Conservation (phyloP, 2,329 filamentous ascomycete genomes). For the Trichoderma simmonsii region DNA sequence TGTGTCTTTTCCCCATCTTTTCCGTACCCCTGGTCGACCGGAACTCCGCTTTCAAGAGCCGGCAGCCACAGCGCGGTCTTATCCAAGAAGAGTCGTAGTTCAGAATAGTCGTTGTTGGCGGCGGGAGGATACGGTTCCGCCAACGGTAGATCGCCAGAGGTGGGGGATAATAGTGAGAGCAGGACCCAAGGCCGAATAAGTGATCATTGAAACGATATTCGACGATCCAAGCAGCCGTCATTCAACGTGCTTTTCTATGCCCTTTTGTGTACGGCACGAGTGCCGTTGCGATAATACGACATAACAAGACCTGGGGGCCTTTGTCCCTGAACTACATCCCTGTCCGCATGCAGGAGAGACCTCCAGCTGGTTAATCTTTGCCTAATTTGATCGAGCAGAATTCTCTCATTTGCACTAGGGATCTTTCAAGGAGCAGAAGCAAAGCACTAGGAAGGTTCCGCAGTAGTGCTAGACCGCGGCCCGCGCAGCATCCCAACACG, state of each 20-base stretch:
- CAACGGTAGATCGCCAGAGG: not conserved
- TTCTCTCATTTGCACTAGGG: not conserved
- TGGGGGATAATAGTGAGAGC: not conserved
- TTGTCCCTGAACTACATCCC: not conserved
- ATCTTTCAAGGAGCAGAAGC: not conserved
- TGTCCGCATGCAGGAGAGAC: conserved; percentile 9
- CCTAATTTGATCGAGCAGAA: not conserved
- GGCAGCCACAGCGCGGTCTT: not conserved
- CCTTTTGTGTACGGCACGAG: not conserved
- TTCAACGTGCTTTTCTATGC: not conserved
- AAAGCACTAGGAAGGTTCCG: not conserved
- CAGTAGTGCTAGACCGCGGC: not conserved
- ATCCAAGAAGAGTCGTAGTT: not conserved
- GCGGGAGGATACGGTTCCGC: not conserved
- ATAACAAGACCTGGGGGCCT: not conserved
- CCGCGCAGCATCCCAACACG: not conserved
- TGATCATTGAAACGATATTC: not conserved
- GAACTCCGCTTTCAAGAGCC: conserved; percentile 4
- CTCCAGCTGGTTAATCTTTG: not conserved
- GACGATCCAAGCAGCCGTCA: not conserved
- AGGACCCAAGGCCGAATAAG: not conserved
- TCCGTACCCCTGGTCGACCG: not conserved
- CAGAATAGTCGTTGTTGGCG: not conserved
- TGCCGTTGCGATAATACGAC: not conserved
- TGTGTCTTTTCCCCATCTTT: conserved; percentile 7